Evolutionary conservation across 768 basidiomycete species (phyloP).

Genomic region (Heimioporus sp.): DNA sequence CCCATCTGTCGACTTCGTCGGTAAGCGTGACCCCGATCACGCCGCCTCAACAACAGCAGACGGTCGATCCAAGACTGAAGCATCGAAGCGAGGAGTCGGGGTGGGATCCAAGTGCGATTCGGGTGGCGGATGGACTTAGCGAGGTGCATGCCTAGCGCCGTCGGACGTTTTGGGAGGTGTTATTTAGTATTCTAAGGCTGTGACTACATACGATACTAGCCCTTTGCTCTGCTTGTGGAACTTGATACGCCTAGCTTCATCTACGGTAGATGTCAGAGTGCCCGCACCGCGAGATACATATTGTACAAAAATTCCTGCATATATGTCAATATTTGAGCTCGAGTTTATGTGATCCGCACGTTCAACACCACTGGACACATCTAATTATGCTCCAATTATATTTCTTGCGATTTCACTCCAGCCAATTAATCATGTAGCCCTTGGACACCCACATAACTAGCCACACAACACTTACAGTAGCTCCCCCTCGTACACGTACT

Average conservation of each 20-base stretch:
- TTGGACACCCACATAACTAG: too few species aligned
- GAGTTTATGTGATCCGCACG: too few species aligned
- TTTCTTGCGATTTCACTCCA: too few species aligned
- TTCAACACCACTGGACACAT: too few species aligned
- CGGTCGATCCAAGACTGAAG: conserved; percentile 29
- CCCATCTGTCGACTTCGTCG: conserved; percentile 21
- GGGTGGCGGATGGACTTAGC: conserved; percentile 14
- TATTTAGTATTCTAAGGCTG: conserved; percentile 22
- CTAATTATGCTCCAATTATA: too few species aligned
- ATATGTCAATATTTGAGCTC: too few species aligned
- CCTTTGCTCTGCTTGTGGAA: not conserved
- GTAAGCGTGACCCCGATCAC: conserved; percentile 32
- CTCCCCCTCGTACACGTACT: too few species aligned
- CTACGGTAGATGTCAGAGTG: too few species aligned
- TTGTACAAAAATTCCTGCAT: too few species aligned
- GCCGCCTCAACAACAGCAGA: conserved; percentile 22
- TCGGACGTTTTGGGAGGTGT: not conserved
- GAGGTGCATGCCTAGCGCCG: conserved; percentile 13
- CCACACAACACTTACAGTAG: too few species aligned
- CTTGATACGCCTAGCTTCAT: not conserved
- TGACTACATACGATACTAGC: conserved; percentile 1
- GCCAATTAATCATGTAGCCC: too few species aligned
- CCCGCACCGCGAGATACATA: too few species aligned
- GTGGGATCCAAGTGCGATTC: conserved; percentile 22
- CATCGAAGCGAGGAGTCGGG: conserved; percentile 29